These are phyloP conservation scores for Heliamphora pulchella DNA, from an alignment of 179 eudicot species.

Conservation along the genomic window DNA sequence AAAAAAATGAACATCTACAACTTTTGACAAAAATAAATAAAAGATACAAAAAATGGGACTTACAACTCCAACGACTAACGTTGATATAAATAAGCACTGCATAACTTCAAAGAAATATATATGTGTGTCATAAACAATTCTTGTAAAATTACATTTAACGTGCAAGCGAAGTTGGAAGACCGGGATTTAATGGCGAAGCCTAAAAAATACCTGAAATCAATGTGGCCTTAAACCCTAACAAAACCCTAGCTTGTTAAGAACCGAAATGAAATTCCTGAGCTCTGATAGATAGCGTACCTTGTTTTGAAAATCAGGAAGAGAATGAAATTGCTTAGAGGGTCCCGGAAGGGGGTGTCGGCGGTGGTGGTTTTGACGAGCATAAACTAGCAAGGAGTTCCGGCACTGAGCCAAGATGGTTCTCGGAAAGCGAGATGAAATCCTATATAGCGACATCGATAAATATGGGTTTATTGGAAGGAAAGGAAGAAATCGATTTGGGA, in stretches of 20 bases:
- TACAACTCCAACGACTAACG: not conserved
- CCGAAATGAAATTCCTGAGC: not conserved
- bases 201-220: not conserved
- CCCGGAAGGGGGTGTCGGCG: slow-evolving; percentile 9
- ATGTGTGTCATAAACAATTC: not conserved
- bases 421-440: slow-evolving; percentile 26
- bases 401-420: slow-evolving; percentile 19
- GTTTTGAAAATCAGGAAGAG: slow-evolving; percentile 20
- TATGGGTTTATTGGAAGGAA: not conserved
- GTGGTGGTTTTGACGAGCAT: slow-evolving; percentile 16
- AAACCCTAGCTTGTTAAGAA: slow-evolving; percentile 29
- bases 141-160: not conserved
- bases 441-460: slow-evolving; percentile 10
- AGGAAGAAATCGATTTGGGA: not conserved
- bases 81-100: not conserved
- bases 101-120: not conserved
- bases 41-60: not conserved
- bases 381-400: slow-evolving; percentile 25
- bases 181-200: not conserved
- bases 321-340: slow-evolving; percentile 30
- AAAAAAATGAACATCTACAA: not conserved
- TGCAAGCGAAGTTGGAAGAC: not conserved
- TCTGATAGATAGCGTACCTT: slow-evolving; percentile 25
- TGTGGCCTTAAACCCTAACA: slow-evolving; percentile 21
- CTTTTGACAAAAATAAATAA: not conserved